A percentile compares a stretch with the other conserved stretches of the same genome.
phyloP scores from a whole-genome alignment of 441 rosid species.

The Metrosideros polymorpha region DNA sequence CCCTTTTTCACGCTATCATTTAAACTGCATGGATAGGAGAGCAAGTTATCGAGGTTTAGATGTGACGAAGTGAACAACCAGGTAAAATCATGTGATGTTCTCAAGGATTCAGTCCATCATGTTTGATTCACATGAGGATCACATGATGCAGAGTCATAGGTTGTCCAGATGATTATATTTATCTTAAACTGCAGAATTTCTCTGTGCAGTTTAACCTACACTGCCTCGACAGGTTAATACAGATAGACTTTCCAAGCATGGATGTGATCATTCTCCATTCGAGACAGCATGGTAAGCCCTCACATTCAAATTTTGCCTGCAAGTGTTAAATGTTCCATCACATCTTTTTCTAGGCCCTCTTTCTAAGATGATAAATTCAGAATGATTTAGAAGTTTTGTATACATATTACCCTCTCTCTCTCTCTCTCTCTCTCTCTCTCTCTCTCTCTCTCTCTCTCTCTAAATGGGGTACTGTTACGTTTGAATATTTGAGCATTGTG shows the following conservation, averaged over 20 bases:
- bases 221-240: not conserved
- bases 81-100: not conserved
- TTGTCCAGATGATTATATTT: not conserved
- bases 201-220: not conserved
- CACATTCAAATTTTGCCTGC: not conserved
- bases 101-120: not conserved
- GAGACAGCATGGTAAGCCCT: not conserved
- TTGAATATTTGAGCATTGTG: not conserved
- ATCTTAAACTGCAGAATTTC: not conserved
- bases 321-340: not conserved
- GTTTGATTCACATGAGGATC: not conserved
- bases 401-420: not conserved
- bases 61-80: not conserved
- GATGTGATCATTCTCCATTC: not conserved
- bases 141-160: not conserved
- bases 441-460: not conserved
- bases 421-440: not conserved
- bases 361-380: not conserved
- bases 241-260: not conserved
- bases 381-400: not conserved
- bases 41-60: not conserved
- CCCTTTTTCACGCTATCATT: not conserved
- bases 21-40: not conserved
- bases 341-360: not conserved
- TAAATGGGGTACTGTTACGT: not conserved